Percentiles rank a stretch among this genome's conserved stretches.
Conservation (phyloP, 1,284 basidiomycete species). For the Puccinia brachypodii region DNA sequence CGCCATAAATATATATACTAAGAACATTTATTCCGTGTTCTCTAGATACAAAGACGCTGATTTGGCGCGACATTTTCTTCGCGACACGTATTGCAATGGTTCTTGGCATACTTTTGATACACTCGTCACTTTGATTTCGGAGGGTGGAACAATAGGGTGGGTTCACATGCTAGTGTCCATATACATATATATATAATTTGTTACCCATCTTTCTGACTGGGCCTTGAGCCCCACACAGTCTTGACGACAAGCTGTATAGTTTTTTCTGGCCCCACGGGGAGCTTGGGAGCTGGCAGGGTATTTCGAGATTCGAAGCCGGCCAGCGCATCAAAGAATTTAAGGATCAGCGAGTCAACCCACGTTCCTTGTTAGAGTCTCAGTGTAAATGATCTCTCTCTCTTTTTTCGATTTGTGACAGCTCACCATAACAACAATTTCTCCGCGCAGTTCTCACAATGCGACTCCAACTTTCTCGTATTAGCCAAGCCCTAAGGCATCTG, state of each 20-base stretch:
- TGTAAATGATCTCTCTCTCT: neutral
- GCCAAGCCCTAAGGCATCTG: constrained; percentile 1
- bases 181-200: neutral
- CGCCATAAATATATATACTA: neutral
- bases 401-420: neutral
- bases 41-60: constrained; percentile 67
- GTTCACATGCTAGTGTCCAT: constrained; percentile 52
- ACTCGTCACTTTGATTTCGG: constrained; percentile 76
- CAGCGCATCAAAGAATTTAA: constrained; percentile 79
- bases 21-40: neutral
- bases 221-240: constrained; percentile 62
- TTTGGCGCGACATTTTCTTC: constrained; percentile 74
- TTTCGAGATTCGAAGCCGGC: constrained; percentile 78
- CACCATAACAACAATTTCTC: neutral
- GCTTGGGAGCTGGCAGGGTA: constrained; percentile 71
- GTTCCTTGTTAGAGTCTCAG: constrained; percentile 54
- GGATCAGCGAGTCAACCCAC: constrained; percentile 76
- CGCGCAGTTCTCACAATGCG: constrained; percentile 31
- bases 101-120: constrained; percentile 78
- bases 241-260: constrained; percentile 80
- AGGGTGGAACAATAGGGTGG: constrained; percentile 79
- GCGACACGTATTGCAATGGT: constrained; percentile 83
- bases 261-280: constrained; percentile 80
- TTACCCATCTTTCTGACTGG: neutral
- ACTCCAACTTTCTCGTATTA: constrained; percentile 32